Base-by-base conservation (phyloP, 1,139 yeast species). In the Geotrichum cucujoidarum region DNA sequence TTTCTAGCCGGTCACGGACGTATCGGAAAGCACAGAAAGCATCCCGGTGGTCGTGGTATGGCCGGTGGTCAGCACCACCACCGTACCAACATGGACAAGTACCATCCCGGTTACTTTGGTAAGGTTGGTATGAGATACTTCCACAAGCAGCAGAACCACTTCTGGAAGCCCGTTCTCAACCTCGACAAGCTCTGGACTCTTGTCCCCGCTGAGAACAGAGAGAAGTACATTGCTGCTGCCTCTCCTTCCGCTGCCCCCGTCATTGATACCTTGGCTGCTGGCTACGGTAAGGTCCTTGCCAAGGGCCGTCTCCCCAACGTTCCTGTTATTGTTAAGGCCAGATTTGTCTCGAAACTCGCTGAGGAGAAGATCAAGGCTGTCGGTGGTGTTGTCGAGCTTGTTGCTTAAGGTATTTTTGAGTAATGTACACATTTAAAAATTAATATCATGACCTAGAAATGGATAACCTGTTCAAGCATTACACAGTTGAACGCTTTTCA, bases 91-190 rank as follows among this genome's bases (percentile, higher is more conserved):
- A 78, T 92, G 81, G 98, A 94, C 76, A 92, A 90, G 78, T 94
- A 86, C 96, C 99, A 94, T 77, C 98, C 98, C 71, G 99, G 99
- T 89, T 94, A 94, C 94, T 94, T 94, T 78, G 99, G 99, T 86
- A 94, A 94, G 82, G 97, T 94, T 74, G 99, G 99, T 90, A 92
- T 92, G 97, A 89, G 98, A 86, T 85, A 87, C 85, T 94, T 86
- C 96, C 97, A 89, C 90, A 83, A 85, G 77, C 96, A 89, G 79
- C 78, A 77, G 72, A 78, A 77, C 81, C 97, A 88, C 75, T 85
- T 83, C 90, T 92, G 98, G 97, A 84, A 79, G 76, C 97, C 98
- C 75, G 87, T 85, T 68, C 78, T 94, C 77, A 94, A 94, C 94
- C 80, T 94, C 74, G 97, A 94, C 83, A 88, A 88, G 77, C 86